Conservation (phyloP, 2,329 filamentous ascomycete species). For the Xylaria sp. region DNA sequence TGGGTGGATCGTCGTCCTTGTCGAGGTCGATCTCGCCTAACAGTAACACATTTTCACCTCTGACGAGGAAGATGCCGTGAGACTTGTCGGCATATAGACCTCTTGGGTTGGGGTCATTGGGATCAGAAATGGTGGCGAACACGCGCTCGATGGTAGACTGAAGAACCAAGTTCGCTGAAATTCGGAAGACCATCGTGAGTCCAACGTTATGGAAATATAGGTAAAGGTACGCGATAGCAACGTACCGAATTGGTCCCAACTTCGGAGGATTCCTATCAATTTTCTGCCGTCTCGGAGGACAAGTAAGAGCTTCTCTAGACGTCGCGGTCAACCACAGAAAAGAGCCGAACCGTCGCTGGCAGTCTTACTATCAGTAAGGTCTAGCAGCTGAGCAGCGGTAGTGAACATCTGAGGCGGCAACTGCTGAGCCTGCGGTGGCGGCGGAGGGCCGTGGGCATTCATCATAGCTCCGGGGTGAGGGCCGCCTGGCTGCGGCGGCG, state of each 20-base stretch:
- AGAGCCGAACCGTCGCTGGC: conserved; percentile 18
- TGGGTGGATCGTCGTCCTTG: conserved; percentile 87
- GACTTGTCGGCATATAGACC: conserved; percentile 84
- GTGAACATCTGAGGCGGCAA: conserved; percentile 97
- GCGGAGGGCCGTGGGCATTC: conserved; percentile 24
- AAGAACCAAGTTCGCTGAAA: conserved; percentile 88
- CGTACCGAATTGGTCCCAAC: conserved; percentile 98
- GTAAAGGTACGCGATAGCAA: conserved; percentile 27
- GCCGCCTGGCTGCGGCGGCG: conserved; percentile 55
- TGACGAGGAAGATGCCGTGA: conserved; percentile 88
- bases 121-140: conserved; percentile 63
- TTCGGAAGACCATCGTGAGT: conserved; percentile 26
- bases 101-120: conserved; percentile 50
- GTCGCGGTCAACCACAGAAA: conserved; percentile 42
- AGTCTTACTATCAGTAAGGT: conserved; percentile 93
- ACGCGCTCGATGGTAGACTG: conserved; percentile 92
- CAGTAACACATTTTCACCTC: conserved; percentile 96
- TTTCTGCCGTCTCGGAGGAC: conserved; percentile 93
- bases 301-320: conserved; percentile 90
- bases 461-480: conserved; percentile 42
- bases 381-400: conserved; percentile 92
- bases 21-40: conserved; percentile 97
- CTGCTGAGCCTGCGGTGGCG: conserved; percentile 65
- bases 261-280: conserved; percentile 89
- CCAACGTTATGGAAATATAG: background rate